A percentile compares a stretch with the other conserved stretches of the same genome.
phyloP scores from a whole-genome alignment of 1,284 basidiomycete genomes.

The Ganoderma multipileum region DNA sequence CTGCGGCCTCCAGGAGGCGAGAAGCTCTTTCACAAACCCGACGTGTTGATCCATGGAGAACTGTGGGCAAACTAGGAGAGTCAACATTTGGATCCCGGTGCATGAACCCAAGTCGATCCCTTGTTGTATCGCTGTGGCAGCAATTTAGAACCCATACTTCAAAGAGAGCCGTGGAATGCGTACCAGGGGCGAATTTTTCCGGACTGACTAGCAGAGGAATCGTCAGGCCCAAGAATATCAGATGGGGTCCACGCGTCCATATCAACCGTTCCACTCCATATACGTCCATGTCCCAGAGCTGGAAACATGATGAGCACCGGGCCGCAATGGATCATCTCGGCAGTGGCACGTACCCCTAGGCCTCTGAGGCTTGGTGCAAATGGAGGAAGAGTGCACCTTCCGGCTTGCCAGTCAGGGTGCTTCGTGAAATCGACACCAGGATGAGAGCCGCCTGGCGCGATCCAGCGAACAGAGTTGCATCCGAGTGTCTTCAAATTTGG shows the following conservation, averaged over 20 bases:
- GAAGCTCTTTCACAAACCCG: neutral
- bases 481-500: neutral
- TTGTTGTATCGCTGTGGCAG: neutral
- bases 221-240: neutral
- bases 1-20: neutral
- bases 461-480: neutral
- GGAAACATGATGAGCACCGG: neutral
- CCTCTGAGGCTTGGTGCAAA: neutral
- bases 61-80: neutral
- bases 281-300: neutral
- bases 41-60: neutral
- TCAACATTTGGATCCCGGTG: neutral
- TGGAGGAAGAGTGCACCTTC: neutral
- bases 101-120: neutral
- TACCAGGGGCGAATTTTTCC: neutral
- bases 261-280: neutral
- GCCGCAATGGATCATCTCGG: neutral
- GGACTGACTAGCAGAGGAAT: neutral
- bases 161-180: neutral
- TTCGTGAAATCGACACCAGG: neutral
- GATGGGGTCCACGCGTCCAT: neutral
- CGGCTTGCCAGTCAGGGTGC: neutral
- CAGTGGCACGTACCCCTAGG: neutral
- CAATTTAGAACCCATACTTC: neutral
- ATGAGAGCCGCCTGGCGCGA: neutral